Conservation (phyloP, 345 rosid genomes). For the Corchorus capsularis region DNA sequence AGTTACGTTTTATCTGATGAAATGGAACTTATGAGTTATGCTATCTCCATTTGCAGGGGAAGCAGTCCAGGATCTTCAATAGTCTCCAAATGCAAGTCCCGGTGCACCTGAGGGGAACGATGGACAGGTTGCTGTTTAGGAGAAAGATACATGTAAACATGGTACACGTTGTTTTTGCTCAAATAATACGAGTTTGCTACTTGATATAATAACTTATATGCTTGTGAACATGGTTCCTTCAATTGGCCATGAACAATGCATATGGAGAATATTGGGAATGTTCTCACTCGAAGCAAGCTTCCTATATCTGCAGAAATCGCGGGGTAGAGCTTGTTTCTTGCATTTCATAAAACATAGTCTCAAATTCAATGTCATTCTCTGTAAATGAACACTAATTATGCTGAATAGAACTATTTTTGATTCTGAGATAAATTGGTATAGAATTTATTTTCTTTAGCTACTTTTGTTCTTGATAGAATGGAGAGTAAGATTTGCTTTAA, state of each 20-base stretch:
- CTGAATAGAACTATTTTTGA: neutral
- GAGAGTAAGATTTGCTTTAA: too few species aligned
- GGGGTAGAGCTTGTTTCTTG: neutral
- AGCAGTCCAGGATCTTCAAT: slow-evolving; percentile 42
- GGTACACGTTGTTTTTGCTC: neutral
- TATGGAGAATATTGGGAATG: neutral
- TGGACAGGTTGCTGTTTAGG: slow-evolving; percentile 11
- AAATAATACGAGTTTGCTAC: neutral
- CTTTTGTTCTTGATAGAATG: too few species aligned
- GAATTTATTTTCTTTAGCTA: too few species aligned
- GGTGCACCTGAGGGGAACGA: slow-evolving; percentile 17
- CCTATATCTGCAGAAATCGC: neutral
- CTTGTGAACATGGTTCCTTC: neutral
- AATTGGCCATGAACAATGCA: neutral
- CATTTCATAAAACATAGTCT: neutral
- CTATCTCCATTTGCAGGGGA: slow-evolving; percentile 42
- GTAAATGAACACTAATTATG: neutral
- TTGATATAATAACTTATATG: neutral
- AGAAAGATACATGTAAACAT: slow-evolving; percentile 14
- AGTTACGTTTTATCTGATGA: neutral
- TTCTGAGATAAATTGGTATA: neutral
- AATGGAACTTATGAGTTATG: slow-evolving; percentile 3
- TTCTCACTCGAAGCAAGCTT: neutral
- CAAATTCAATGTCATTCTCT: neutral
- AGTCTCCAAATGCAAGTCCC: slow-evolving; percentile 26